phyloP scores from a whole-genome alignment of 106 monocot genomes.

The Dendrobium nobile region DNA sequence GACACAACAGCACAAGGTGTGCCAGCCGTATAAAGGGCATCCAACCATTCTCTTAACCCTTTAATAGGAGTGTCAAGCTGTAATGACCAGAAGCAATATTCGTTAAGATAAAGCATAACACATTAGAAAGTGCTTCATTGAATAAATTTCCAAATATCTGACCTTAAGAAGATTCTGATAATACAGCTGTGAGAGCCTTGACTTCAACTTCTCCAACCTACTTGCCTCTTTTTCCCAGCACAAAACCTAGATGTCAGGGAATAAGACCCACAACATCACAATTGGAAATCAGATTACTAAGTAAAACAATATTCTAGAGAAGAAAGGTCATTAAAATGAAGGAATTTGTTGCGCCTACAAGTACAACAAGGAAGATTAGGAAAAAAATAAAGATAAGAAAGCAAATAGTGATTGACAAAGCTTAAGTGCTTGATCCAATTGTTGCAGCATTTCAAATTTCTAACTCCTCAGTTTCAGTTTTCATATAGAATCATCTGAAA shows the following conservation, averaged over 20 bases:
- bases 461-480: no score
- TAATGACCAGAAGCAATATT: slow-evolving; percentile 3
- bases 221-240: slow-evolving; percentile 54
- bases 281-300: not conserved
- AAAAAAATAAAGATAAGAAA: not conserved
- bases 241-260: slow-evolving; percentile 50
- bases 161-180: slow-evolving; percentile 82
- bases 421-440: not conserved
- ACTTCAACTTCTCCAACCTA: slow-evolving; percentile 74
- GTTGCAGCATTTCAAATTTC: not conserved
- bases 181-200: slow-evolving; percentile 69
- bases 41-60: slow-evolving; percentile 88
- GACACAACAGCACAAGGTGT: slow-evolving; percentile 93
- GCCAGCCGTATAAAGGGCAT: slow-evolving; percentile 74
- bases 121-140: not conserved
- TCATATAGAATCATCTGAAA: no score
- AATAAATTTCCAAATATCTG: slow-evolving; percentile 6
- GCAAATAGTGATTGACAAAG: not conserved
- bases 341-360: not conserved
- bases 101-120: not conserved
- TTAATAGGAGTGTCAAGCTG: slow-evolving; percentile 74
- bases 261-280: not conserved
- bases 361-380: not conserved
- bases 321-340: not conserved
- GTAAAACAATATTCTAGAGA: not conserved